Evolutionary conservation across 2,329 filamentous ascomycete genomes (phyloP), one percentile per base, ranked within the genome.

Genomic region (Aspergillus thermomutatus): DNA sequence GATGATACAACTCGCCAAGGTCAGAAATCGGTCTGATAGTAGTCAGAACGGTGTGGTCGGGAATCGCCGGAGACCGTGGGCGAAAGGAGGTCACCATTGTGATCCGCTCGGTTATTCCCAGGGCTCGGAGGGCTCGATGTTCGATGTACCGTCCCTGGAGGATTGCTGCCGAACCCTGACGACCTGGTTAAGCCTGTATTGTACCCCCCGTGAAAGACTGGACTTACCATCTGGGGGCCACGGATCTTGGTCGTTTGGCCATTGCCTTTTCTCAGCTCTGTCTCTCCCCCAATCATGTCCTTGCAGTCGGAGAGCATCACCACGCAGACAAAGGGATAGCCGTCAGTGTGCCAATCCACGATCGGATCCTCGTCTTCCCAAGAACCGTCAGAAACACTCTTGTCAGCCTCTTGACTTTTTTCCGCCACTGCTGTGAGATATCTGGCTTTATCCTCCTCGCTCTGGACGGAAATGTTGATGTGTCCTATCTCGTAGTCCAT

Each of bases 261-360:
- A 25, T 76, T 75, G 1, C 75, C 80, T 1, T 76, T 84, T 40
- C 79, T 77, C n/a, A 88, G 68, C 1, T 82, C 84, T 0, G 85
- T 88, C 71, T 88, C 86, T 3, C 86, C 85, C 9, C 86, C 86
- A 11, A 85, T 72, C 85, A 88, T 88, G 40, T 77, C 74, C 0
- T 77, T 79, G 60, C 83, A 86, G 64, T 88, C 84, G 37, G 82
- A 85, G 27, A 88, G 77, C 84, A 88, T 88, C 7, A 81, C 78
- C n/a, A 88, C 85, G 61, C 84, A 87, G n/a, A 88, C 85, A 65
- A 87, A 88, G 0, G 85, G 84, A 66, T 86, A 87, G 65, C 82
- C 85, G 68, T 88, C 86, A 0, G 75, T 82, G 70, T 87, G 85
- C 85, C 85, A 88, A 40, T 80, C 82, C 28, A 87, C 80, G 25